These are phyloP conservation scores for Brasenia schreberi DNA, from an alignment of 164 flowering plant genomes.

Conservation along the genomic window DNA sequence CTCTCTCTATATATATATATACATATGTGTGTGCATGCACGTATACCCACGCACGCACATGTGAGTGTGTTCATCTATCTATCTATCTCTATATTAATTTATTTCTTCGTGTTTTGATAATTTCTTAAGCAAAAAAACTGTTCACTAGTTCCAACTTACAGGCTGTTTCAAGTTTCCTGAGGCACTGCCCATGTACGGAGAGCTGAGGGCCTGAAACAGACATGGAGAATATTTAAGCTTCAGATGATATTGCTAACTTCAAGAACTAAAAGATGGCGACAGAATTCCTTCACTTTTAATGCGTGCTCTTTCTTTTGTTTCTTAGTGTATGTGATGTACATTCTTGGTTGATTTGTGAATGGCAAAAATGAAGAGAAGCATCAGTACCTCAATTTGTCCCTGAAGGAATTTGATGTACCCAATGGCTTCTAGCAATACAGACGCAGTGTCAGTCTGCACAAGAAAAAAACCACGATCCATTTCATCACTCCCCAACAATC, in stretches of 20 bases:
- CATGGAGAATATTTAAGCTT: conserved; percentile 6
- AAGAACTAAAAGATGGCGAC: conserved; percentile 18
- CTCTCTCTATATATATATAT: no score
- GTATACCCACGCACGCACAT: not conserved
- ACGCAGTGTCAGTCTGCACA: conserved; percentile 99
- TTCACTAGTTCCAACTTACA: conserved; percentile 25
- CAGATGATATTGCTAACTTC: conserved; percentile 11
- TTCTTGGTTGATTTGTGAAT: conserved; percentile 10
- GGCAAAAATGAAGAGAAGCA: conserved; percentile 9
- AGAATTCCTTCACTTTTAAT: conserved; percentile 21
- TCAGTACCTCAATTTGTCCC: conserved; percentile 74
- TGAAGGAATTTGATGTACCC: conserved; percentile 97
- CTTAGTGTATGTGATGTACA: not conserved
- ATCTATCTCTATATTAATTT: not conserved
- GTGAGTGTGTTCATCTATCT: not conserved
- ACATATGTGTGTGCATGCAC: not conserved
- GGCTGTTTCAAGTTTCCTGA: conserved; percentile 37
- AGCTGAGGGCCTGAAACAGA: conserved; percentile 68
- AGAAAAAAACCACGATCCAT: conserved; percentile 13
- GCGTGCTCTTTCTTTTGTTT: conserved; percentile 16
- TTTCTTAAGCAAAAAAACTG: conserved; percentile 2
- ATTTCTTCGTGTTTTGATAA: not conserved
- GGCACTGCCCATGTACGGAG: conserved; percentile 67
- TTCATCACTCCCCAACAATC: not conserved
- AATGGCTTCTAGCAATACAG: conserved; percentile 92